phyloP scores from a whole-genome alignment of 176 grass and related monocot genomes.

The Tillandsia fasciculata region DNA sequence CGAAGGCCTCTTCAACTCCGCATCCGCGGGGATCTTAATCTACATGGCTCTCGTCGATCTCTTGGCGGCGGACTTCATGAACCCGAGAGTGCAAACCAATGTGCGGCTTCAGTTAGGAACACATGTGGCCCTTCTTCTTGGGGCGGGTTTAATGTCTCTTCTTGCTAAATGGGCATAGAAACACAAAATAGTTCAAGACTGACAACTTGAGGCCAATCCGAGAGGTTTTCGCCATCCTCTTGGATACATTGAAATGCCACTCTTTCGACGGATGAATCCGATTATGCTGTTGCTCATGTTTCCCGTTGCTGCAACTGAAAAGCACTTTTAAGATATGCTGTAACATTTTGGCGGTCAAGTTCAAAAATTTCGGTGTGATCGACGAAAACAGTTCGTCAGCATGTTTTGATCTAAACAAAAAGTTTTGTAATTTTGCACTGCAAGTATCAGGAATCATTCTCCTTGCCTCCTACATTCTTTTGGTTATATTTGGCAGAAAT shows the following conservation, averaged over 20 bases:
- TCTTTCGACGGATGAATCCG: too few species aligned
- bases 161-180: constrained; percentile 85
- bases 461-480: too few species aligned
- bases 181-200: background rate
- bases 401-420: too few species aligned
- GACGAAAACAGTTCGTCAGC: too few species aligned
- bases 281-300: background rate
- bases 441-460: too few species aligned
- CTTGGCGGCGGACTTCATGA: constrained; percentile 84
- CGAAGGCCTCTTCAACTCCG: constrained; percentile 73
- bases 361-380: too few species aligned
- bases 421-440: too few species aligned
- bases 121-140: constrained; percentile 66
- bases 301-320: too few species aligned
- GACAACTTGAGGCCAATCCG: constrained; percentile 8
- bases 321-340: too few species aligned
- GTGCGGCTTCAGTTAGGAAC: constrained; percentile 66
- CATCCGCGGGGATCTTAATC: constrained; percentile 83
- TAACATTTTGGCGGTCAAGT: too few species aligned
- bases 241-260: background rate
- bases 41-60: constrained; percentile 97
- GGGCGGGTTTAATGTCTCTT: constrained; percentile 78
- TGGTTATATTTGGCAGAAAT: too few species aligned
- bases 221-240: background rate
- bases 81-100: constrained; percentile 73